These are phyloP conservation scores for Mycena haematopus DNA, from an alignment of 768 basidiomycete genomes.

Conservation along the genomic window DNA sequence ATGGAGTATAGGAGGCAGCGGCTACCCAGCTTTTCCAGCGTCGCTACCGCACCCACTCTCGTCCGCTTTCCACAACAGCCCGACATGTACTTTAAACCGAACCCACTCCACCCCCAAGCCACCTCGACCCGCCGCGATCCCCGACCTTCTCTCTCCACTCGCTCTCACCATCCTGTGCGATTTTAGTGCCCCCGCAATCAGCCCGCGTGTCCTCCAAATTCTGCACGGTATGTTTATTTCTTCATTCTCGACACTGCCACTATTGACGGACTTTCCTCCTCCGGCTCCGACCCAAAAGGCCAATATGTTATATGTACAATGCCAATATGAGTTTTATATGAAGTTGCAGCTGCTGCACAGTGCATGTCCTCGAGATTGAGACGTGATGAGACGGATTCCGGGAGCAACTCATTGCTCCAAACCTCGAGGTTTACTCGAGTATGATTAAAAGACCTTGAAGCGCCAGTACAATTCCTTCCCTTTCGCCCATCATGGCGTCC, in stretches of 20 bases:
- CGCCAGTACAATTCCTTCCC: background rate
- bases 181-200: background rate
- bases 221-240: background rate
- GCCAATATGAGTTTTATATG: background rate
- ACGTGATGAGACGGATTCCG: slow-evolving; percentile 6
- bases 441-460: background rate
- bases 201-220: background rate
- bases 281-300: background rate
- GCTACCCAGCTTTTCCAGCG: background rate
- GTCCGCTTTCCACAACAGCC: slow-evolving; percentile 10
- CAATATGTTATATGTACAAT: background rate
- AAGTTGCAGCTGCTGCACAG: too few relatives aligned
- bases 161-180: background rate
- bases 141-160: background rate
- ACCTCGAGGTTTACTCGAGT: slow-evolving; percentile 4
- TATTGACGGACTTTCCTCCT: background rate
- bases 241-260: background rate
- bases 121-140: background rate
- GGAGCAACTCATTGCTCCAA: background rate
- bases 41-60: slow-evolving; percentile 13
- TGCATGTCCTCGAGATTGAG: background rate
- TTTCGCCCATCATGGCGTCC: background rate
- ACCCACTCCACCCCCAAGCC: slow-evolving; percentile 9
- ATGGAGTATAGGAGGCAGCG: background rate
- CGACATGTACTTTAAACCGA: background rate